Evolutionary conservation across 495 filamentous ascomycete species (phyloP).

Genomic region (Penicillium flavigenum): DNA sequence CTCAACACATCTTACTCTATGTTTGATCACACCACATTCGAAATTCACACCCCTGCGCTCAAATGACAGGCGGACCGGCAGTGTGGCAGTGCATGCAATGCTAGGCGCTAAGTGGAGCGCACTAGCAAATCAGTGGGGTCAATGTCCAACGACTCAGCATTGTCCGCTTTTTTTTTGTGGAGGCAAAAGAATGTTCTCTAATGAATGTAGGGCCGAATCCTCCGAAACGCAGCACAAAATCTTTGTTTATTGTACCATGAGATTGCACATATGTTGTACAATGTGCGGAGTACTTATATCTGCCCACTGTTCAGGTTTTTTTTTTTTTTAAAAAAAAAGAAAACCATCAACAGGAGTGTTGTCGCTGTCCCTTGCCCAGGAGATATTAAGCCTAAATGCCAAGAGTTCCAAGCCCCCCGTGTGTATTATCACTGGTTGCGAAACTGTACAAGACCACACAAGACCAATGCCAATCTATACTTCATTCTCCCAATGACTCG

Average conservation of each 20-base stretch:
- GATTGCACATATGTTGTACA: neutral
- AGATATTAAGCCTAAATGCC: conserved; percentile 32
- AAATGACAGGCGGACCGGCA: conserved; percentile 40
- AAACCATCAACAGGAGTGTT: neutral
- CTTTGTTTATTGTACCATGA: neutral
- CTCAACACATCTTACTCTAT: neutral
- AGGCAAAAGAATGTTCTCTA: conserved; percentile 33
- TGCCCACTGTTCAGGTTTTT: neutral
- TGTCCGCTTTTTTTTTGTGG: conserved; percentile 23
- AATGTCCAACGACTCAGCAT: conserved; percentile 26
- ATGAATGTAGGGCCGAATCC: conserved; percentile 16
- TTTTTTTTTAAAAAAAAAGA: neutral
- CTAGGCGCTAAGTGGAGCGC: conserved; percentile 30
- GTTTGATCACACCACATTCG: conserved; percentile 6
- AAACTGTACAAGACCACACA: conserved; percentile 5
- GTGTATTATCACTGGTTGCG: conserved; percentile 18
- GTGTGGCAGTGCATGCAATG: conserved; percentile 50
- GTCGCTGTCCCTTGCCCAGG: conserved; percentile 2
- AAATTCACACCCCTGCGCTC: conserved; percentile 14
- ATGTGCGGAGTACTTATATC: neutral
- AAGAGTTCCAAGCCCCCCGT: conserved; percentile 27
- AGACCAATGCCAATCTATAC: conserved; percentile 15
- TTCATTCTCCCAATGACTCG: conserved; percentile 9
- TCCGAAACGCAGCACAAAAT: conserved; percentile 15
- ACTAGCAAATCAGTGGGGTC: conserved; percentile 34